Conservation (phyloP, 768 basidiomycete genomes). For the Dioszegia aurantiaca region DNA sequence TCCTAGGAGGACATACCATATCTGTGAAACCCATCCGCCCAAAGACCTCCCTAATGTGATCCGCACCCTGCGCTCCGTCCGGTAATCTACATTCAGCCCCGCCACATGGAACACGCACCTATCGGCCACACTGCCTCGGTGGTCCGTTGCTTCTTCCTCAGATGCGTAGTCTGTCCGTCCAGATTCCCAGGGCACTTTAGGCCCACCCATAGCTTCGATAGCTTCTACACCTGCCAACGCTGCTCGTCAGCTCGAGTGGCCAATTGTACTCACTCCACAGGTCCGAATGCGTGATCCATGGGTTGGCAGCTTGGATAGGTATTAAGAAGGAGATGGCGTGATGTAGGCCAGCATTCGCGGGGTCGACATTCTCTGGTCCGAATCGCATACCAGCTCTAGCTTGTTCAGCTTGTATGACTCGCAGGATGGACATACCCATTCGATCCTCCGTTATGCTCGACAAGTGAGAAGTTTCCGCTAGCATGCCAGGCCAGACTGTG, state of each 20-base stretch:
- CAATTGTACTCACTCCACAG: constrained; percentile 43
- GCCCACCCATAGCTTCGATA: constrained; percentile 50
- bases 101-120: constrained; percentile 21
- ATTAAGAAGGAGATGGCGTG: constrained; percentile 52
- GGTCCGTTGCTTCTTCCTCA: constrained; percentile 42
- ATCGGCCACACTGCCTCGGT: constrained; percentile 47
- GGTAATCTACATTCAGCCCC: constrained; percentile 35
- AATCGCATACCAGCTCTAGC: constrained; percentile 50
- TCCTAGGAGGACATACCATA: constrained; percentile 19
- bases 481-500: constrained; percentile 52
- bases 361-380: constrained; percentile 47
- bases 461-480: constrained; percentile 49
- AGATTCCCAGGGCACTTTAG: constrained; percentile 50
- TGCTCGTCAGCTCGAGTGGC: constrained; percentile 48
- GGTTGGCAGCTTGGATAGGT: constrained; percentile 52
- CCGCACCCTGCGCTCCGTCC: constrained; percentile 50
- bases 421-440: constrained; percentile 32
- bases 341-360: constrained; percentile 45
- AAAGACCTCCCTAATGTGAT: constrained; percentile 51
- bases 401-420: background rate
- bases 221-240: constrained; percentile 51
- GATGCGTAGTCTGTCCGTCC: constrained; percentile 50
- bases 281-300: constrained; percentile 51
- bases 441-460: constrained; percentile 50
- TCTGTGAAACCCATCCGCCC: constrained; percentile 52